These are phyloP conservation scores for Colletotrichum karsti DNA, from an alignment of 2,329 filamentous ascomycete species.

Conservation along the genomic window DNA sequence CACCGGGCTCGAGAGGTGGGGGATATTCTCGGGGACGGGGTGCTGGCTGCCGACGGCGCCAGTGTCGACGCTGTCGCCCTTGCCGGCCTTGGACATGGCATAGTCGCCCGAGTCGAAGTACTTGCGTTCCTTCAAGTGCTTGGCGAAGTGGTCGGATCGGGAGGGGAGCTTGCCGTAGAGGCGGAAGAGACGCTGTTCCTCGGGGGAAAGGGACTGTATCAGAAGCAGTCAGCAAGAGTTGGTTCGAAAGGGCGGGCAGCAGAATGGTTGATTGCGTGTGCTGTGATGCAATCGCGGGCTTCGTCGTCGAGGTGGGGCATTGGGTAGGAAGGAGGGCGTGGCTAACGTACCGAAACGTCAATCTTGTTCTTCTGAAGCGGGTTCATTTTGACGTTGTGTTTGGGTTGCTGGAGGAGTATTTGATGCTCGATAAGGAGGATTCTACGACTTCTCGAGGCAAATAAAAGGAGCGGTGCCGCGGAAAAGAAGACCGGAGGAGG, in stretches of 20 bases:
- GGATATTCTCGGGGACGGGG: constrained; percentile 93
- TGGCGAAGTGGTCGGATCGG: constrained; percentile 95
- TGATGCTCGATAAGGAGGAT: neutral
- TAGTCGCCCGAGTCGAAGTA: constrained; percentile 98
- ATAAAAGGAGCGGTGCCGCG: neutral
- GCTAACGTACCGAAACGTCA: constrained; percentile 83
- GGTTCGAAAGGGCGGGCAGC: neutral
- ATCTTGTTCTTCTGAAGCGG: constrained; percentile 99
- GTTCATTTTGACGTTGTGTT: constrained; percentile 72
- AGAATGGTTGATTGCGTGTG: neutral
- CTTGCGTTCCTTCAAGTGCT: constrained; percentile 99
- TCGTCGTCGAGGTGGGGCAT: constrained; percentile 16
- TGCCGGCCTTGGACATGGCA: constrained; percentile 95
- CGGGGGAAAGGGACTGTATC: constrained; percentile 83
- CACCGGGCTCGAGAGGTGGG: constrained; percentile 80
- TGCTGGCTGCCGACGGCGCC: constrained; percentile 95
- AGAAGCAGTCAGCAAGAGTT: constrained; percentile 31
- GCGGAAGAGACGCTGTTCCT: constrained; percentile 96
- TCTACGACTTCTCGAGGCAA: neutral
- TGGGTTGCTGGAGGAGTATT: neutral
- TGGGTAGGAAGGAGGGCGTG: constrained; percentile 23
- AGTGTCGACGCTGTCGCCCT: constrained; percentile 92
- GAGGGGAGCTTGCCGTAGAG: constrained; percentile 98
- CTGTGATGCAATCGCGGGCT: constrained; percentile 7
- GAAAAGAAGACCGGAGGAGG: constrained; percentile 7